Conservation (phyloP, 352 stramenopile species). For the Lagenidium sp. region DNA sequence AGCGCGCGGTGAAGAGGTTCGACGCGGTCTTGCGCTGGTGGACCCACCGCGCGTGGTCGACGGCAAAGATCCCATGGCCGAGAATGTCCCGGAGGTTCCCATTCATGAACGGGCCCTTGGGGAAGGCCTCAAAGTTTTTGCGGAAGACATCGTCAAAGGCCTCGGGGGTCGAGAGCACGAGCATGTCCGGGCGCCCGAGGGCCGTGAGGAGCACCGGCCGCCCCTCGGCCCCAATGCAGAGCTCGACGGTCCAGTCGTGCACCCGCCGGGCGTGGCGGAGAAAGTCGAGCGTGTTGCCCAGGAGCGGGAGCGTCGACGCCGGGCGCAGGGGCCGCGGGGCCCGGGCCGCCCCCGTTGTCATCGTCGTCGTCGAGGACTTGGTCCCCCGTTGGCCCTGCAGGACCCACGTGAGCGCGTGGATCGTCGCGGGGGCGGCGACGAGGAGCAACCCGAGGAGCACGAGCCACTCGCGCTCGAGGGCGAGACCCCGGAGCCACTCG, state of each 20-base stretch:
- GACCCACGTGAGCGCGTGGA: too few relatives aligned
- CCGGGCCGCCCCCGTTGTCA: too few relatives aligned
- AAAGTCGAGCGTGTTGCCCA: constrained; percentile 30
- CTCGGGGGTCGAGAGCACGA: constrained; percentile 27
- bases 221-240: constrained; percentile 20
- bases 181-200: constrained; percentile 19
- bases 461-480: too few relatives aligned
- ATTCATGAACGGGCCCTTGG: constrained; percentile 29
- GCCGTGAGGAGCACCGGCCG: constrained; percentile 24
- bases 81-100: constrained; percentile 22
- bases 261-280: constrained; percentile 14
- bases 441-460: too few relatives aligned
- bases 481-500: too few relatives aligned
- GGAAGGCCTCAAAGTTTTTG: constrained; percentile 63
- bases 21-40: constrained; percentile 45
- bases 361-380: too few relatives aligned
- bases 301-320: constrained; percentile 14
- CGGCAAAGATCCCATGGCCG: constrained; percentile 43
- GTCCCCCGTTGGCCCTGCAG: too few relatives aligned
- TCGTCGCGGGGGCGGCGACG: too few relatives aligned
- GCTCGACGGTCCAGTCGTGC: constrained; percentile 33
- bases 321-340: too few relatives aligned
- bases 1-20: constrained; percentile 36
- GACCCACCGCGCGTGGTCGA: constrained; percentile 32
- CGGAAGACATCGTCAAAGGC: constrained; percentile 45